phyloP scores from a whole-genome alignment of 2,329 filamentous ascomycete genomes.

The Arthrocladium fulminans region DNA sequence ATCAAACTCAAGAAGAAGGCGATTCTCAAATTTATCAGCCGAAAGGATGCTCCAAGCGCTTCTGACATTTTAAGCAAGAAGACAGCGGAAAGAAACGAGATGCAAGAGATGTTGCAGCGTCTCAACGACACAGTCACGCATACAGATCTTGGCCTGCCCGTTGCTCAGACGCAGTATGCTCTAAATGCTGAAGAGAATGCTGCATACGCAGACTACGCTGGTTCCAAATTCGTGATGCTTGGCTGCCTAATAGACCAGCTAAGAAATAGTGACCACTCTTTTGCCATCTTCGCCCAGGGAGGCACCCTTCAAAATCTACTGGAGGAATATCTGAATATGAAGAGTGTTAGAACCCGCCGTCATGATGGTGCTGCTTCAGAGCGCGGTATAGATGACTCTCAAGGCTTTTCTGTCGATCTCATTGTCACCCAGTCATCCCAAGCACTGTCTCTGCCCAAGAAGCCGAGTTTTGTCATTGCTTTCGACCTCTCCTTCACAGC shows the following conservation, averaged over 20 bases:
- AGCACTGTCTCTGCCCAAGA: slow-evolving; percentile 32
- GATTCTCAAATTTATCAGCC: slow-evolving; percentile 20
- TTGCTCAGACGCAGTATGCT: slow-evolving; percentile 29
- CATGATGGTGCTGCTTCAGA: slow-evolving; percentile 20
- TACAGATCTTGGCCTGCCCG: slow-evolving; percentile 36
- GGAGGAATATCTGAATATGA: slow-evolving; percentile 36
- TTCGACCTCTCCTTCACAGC: slow-evolving; percentile 36
- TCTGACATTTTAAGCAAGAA: slow-evolving; percentile 16
- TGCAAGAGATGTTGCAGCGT: slow-evolving; percentile 29
- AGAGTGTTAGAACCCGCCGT: slow-evolving; percentile 26
- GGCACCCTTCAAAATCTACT: slow-evolving; percentile 31
- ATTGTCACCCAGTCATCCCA: slow-evolving; percentile 28
- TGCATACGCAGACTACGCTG: slow-evolving; percentile 39
- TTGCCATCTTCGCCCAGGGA: slow-evolving; percentile 32
- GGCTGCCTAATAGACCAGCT: slow-evolving; percentile 34
- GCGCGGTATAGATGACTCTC: slow-evolving; percentile 6
- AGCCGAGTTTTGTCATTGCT: slow-evolving; percentile 31
- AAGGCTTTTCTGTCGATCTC: slow-evolving; percentile 27
- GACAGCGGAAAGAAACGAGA: slow-evolving; percentile 23
- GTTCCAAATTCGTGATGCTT: slow-evolving; percentile 38
- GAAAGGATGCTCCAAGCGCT: slow-evolving; percentile 18
- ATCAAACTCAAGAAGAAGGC: slow-evolving; percentile 20
- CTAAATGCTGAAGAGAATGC: slow-evolving; percentile 32
- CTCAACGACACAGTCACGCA: slow-evolving; percentile 37
- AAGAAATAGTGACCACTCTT: slow-evolving; percentile 28